phyloP scores from a whole-genome alignment of 2,329 filamentous ascomycete genomes.

The Venturia carpophila region DNA sequence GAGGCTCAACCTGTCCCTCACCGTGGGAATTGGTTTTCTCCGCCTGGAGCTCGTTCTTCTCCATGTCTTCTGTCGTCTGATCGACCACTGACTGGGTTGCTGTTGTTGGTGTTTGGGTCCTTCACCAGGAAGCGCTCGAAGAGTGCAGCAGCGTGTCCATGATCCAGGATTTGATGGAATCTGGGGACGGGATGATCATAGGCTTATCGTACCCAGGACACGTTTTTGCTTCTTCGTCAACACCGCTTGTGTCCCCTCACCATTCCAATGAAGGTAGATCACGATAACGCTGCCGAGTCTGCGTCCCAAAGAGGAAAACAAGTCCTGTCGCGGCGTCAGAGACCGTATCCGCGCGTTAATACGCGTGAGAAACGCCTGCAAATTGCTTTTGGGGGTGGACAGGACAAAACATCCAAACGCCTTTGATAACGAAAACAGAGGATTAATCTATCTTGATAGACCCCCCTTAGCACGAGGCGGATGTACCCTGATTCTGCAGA shows the following conservation, averaged over 20 bases:
- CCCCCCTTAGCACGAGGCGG: neutral
- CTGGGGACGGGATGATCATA: neutral
- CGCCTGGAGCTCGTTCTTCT: neutral
- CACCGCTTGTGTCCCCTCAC: neutral
- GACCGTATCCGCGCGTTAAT: neutral
- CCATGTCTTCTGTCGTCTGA: neutral
- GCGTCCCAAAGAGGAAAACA: neutral
- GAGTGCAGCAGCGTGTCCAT: neutral
- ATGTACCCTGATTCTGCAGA: neutral
- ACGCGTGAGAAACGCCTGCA: neutral
- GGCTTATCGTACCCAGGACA: neutral
- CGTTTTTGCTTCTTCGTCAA: neutral
- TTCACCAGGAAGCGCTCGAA: neutral
- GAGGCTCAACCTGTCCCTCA: neutral
- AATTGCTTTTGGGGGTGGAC: neutral
- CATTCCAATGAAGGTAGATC: neutral
- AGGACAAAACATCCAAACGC: too few relatives aligned
- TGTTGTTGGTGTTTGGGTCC: neutral
- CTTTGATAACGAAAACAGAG: too few relatives aligned
- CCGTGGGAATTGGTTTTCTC: neutral
- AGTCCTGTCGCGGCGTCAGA: neutral
- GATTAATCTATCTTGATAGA: neutral
- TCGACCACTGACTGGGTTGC: neutral
- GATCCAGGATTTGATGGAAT: neutral
- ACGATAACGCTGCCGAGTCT: conserved; percentile 4